These are phyloP conservation scores for Geoglossum glabrum DNA, from an alignment of 495 filamentous ascomycete genomes.

Conservation along the genomic window DNA sequence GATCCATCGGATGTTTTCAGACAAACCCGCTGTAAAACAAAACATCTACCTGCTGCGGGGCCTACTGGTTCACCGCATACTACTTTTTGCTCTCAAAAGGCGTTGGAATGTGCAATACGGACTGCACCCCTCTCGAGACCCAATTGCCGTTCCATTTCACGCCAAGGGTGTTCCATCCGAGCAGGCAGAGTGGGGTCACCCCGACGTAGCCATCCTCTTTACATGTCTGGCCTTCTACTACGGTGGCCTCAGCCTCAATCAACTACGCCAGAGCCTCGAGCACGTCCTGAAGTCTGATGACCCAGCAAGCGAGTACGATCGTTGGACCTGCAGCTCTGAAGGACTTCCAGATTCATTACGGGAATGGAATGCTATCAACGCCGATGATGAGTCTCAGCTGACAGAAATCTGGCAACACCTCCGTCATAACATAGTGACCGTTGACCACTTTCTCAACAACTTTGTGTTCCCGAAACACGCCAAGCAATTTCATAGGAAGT, in stretches of 20 bases:
- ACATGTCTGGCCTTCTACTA: conserved; percentile 35
- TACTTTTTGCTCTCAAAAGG: conserved; percentile 20
- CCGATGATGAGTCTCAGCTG: conserved; percentile 25
- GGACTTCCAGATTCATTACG: conserved; percentile 21
- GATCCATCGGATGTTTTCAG: conserved; percentile 11
- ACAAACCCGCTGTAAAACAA: neutral
- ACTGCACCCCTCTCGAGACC: conserved; percentile 19
- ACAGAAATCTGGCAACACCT: neutral
- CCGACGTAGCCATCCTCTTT: conserved; percentile 33
- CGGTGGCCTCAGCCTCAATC: conserved; percentile 17
- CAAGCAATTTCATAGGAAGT: conserved; percentile 30
- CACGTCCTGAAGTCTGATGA: conserved; percentile 26
- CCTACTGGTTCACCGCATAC: conserved; percentile 21
- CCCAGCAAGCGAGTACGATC: conserved; percentile 27
- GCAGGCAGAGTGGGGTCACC: conserved; percentile 31
- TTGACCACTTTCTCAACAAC: conserved; percentile 32
- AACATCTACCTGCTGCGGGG: conserved; percentile 20
- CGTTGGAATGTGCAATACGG: conserved; percentile 28
- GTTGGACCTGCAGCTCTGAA: conserved; percentile 18
- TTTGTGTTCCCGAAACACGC: conserved; percentile 33
- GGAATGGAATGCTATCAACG: conserved; percentile 29
- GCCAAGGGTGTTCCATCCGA: conserved; percentile 28
- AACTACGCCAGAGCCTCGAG: conserved; percentile 3
- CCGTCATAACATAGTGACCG: conserved; percentile 10
- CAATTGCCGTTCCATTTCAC: conserved; percentile 26